A percentile compares a stretch with the other conserved stretches of the same genome.
These are phyloP conservation scores for Leavenworthia alabamica DNA, from an alignment of 345 rosid genomes.

Conservation along the genomic window DNA sequence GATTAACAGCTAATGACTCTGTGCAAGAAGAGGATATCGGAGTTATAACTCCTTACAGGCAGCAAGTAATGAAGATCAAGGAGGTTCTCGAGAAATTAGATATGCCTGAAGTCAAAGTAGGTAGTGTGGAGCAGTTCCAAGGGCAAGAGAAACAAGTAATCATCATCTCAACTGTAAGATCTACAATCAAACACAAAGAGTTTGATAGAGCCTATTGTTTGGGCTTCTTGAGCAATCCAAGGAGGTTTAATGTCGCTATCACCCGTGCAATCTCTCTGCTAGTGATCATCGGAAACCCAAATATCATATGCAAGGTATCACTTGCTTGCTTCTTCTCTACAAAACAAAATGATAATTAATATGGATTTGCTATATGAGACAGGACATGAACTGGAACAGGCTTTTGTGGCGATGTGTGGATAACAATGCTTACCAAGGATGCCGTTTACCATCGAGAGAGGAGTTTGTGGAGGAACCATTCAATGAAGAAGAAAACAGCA, in stretches of 20 bases:
- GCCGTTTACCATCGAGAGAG: slow-evolving; percentile 59
- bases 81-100: slow-evolving; percentile 58
- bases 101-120: slow-evolving; percentile 64
- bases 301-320: slow-evolving; percentile 66
- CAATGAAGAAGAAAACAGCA: slow-evolving; percentile 22
- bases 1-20: slow-evolving; percentile 38
- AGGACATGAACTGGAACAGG: slow-evolving; percentile 70
- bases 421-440: slow-evolving; percentile 40
- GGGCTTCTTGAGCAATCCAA: slow-evolving; percentile 81
- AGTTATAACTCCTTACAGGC: slow-evolving; percentile 84
- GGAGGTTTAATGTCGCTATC: slow-evolving; percentile 83
- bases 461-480: slow-evolving; percentile 30
- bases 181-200: slow-evolving; percentile 71
- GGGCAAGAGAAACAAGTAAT: slow-evolving; percentile 86
- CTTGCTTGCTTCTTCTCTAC: not conserved
- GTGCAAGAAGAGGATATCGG: slow-evolving; percentile 65
- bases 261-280: slow-evolving; percentile 78
- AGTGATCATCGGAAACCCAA: slow-evolving; percentile 75
- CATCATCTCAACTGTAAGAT: slow-evolving; percentile 79
- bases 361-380: slow-evolving; percentile 5
- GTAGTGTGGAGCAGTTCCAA: slow-evolving; percentile 96
- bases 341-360: not conserved
- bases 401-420: slow-evolving; percentile 74
- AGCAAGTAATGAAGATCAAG: slow-evolving; percentile 76
- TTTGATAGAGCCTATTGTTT: slow-evolving; percentile 60